phyloP scores from a whole-genome alignment of 306 rosid species.

The Cicer yamashitae region DNA sequence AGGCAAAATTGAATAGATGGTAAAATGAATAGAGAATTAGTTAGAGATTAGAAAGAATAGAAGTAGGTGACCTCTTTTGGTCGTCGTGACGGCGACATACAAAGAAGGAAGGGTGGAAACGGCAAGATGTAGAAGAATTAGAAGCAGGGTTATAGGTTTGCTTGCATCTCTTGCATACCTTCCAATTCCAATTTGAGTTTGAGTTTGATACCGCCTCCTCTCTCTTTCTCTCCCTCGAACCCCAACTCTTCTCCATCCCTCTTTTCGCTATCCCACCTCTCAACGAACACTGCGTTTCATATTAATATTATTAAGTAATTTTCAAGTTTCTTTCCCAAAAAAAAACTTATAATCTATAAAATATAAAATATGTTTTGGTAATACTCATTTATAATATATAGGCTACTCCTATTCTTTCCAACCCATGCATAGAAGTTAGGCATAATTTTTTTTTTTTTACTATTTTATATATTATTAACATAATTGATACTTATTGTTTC shows the following conservation, averaged over 20 bases:
- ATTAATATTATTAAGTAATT: no score
- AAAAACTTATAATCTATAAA: no score
- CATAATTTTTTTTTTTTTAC: no score
- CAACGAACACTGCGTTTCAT: no score
- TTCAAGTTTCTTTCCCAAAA: no score
- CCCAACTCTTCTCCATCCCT: neutral
- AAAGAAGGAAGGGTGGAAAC: constrained; percentile 86
- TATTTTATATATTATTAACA: no score
- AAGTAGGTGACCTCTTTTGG: constrained; percentile 65
- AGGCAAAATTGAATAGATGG: constrained; percentile 9
- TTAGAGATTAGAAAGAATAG: neutral
- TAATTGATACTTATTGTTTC: no score
- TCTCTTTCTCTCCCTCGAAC: constrained; percentile 30
- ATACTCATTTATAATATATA: no score
- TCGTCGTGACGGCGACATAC: constrained; percentile 98
- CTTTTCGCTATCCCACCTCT: neutral
- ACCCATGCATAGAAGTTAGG: no score
- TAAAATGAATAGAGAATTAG: no score
- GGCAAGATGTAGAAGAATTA: constrained; percentile 70
- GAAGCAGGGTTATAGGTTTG: constrained; percentile 50
- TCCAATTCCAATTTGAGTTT: constrained; percentile 17
- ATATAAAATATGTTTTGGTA: no score
- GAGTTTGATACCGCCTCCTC: neutral
- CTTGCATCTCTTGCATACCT: constrained; percentile 72
- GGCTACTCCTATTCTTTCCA: no score